Evolutionary conservation across 2,329 filamentous ascomycete species (phyloP).

Genomic region (Penicillium sp.): DNA sequence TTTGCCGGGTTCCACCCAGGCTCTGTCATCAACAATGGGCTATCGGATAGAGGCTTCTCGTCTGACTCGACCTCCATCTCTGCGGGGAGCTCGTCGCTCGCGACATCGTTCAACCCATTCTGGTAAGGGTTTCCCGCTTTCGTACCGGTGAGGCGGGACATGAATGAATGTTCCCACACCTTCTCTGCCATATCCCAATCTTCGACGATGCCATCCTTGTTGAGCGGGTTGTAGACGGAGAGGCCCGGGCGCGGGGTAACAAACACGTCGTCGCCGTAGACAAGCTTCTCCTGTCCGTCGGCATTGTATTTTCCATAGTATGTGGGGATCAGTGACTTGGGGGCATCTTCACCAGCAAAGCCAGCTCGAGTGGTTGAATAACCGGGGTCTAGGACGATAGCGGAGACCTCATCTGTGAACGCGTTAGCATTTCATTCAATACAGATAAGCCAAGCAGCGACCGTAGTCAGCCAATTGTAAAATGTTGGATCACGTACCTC

Average conservation of each 20-base stretch:
- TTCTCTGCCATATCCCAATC: constrained; percentile 92
- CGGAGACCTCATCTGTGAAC: constrained; percentile 85
- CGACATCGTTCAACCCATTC: constrained; percentile 76
- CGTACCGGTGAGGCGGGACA: constrained; percentile 80
- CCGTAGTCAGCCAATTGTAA: background rate
- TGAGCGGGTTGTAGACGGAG: constrained; percentile 91
- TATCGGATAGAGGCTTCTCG: constrained; percentile 82
- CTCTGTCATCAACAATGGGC: constrained; percentile 90
- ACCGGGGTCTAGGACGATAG: constrained; percentile 92
- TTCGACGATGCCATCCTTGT: constrained; percentile 83
- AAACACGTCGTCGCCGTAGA: constrained; percentile 91
- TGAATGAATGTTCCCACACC: constrained; percentile 91
- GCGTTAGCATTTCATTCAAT: background rate
- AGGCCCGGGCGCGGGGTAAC: constrained; percentile 73
- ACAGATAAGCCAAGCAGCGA: background rate
- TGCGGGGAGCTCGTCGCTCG: constrained; percentile 58
- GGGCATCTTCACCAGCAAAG: constrained; percentile 96
- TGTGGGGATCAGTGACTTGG: constrained; percentile 88
- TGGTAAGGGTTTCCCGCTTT: constrained; percentile 69
- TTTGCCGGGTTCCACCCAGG: constrained; percentile 89
- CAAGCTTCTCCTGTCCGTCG: constrained; percentile 56
- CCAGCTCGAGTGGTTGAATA: constrained; percentile 90
- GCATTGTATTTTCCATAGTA: constrained; percentile 72
- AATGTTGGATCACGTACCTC: constrained; percentile 41
- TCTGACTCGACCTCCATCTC: constrained; percentile 64